phyloP scores from a whole-genome alignment of 2,329 filamentous ascomycete species.

The Phaeomoniella chlamydospora region DNA sequence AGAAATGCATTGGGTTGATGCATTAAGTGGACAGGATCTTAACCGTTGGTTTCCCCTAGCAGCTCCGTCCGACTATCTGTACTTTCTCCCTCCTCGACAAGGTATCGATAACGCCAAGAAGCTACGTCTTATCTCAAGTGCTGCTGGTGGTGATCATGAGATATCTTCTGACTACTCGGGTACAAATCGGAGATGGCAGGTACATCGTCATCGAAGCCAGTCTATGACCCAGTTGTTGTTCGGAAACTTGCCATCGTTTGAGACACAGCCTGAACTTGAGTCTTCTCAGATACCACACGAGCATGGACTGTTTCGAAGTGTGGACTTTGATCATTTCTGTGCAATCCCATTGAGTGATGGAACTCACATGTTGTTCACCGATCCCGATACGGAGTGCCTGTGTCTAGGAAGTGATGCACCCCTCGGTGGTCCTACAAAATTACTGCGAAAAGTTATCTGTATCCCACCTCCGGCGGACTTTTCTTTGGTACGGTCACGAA shows the following conservation, averaged over 20 bases:
- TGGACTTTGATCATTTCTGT: constrained; percentile 44
- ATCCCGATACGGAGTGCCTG: constrained; percentile 40
- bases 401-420: constrained; percentile 49
- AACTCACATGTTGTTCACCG: constrained; percentile 49
- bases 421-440: constrained; percentile 39
- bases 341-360: constrained; percentile 53
- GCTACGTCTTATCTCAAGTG: constrained; percentile 47
- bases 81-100: constrained; percentile 42
- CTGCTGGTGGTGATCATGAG: constrained; percentile 11
- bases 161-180: background rate
- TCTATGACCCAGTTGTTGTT: constrained; percentile 12
- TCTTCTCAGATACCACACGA: constrained; percentile 1
- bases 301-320: constrained; percentile 22
- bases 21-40: constrained; percentile 23
- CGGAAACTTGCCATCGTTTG: constrained; percentile 8
- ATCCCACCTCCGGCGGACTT: constrained; percentile 19
- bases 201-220: constrained; percentile 6
- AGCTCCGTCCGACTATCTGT: constrained; percentile 27
- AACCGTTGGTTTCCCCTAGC: constrained; percentile 24
- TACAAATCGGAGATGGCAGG: background rate
- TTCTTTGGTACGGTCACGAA: constrained; percentile 6
- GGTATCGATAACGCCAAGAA: constrained; percentile 40
- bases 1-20: constrained; percentile 47
- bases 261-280: background rate
- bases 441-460: constrained; percentile 46